Evolutionary conservation across 768 basidiomycete genomes (phyloP), one percentile per base, ranked within the genome.

Genomic region (Lactarius psammicola): DNA sequence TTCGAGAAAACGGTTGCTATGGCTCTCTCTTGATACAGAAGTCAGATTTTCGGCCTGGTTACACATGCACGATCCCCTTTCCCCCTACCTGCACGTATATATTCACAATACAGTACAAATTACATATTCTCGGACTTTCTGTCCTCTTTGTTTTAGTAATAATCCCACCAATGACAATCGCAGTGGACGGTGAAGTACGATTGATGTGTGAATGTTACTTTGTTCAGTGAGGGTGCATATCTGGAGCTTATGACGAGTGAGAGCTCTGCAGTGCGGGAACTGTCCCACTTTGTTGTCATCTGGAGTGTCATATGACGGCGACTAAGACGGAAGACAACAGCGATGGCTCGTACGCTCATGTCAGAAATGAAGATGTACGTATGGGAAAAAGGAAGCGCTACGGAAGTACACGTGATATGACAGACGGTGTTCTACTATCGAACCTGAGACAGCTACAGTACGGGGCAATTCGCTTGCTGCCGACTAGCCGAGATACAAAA

Each of bases 71-170:
- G 55, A 13, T 44, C 57, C 66, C 56, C 61, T 42, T 31, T 38
- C 28, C 62, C 66, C 61, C 56, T 55, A 54, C 36, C 57, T 63
- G 66, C 66, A 67, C 66, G 60, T 67, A 67, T 67, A 67, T 67
- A 67, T 67, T 67, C 40, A 42, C 57, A 44, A 62, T 67, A 67
- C 66, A 60, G 40, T 67, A 67, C 61, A 38, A 59, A 63, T 30
- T 46, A 62, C 61, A 44, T 67, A 67, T 59, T 62, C 31, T 18
- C 28, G 65, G 65, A 59, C 65, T 2, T 55, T 23, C 28, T 11
- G 61, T 67, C 61, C 56, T 58, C 28, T 61, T n/a, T 67, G 66
- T 67, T 59, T 55, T 67, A 67, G 66, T 67, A 67, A 67, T 67
- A 67, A 51, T 53, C 59, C 20, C 44, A 55, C 44, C 61, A 63